Conservation (phyloP, 129 eudicot genomes). For the Escallonia rubra region DNA sequence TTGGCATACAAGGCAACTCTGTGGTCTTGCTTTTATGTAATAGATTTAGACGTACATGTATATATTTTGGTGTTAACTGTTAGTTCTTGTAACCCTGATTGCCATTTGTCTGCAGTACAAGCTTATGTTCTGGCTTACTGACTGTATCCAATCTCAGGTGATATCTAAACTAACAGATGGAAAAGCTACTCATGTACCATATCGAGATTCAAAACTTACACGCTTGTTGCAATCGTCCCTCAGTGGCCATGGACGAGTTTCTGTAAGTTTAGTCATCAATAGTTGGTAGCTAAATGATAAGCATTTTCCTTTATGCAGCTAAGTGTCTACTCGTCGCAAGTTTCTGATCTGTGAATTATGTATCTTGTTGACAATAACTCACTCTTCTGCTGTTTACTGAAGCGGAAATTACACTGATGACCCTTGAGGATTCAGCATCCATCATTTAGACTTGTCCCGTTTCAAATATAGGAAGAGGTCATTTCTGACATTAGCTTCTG, state of each 20-base stretch:
- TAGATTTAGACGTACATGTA: too few species aligned
- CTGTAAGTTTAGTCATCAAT: conserved; percentile 48
- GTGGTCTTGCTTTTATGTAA: neutral
- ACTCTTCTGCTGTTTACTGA: neutral
- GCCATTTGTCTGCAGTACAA: neutral
- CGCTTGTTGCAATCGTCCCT: conserved; percentile 84
- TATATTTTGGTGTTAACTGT: neutral
- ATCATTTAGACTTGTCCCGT: too few species aligned
- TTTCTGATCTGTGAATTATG: neutral
- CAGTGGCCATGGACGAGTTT: conserved; percentile 91
- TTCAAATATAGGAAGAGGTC: too few species aligned
- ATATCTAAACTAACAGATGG: conserved; percentile 79
- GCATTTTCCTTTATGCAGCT: neutral
- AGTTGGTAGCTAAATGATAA: neutral
- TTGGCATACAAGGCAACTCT: too few species aligned
- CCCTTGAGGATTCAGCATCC: too few species aligned
- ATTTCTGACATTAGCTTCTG: too few species aligned
- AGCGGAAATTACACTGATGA: too few species aligned
- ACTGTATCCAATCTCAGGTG: conserved; percentile 38
- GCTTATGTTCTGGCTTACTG: neutral
- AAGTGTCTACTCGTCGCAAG: too few species aligned
- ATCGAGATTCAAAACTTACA: conserved; percentile 88
- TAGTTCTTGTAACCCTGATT: neutral
- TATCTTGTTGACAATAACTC: neutral
- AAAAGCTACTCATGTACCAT: conserved; percentile 79